These are phyloP conservation scores for Inonotus obliquus DNA, from an alignment of 1,284 basidiomycete genomes.

Conservation along the genomic window DNA sequence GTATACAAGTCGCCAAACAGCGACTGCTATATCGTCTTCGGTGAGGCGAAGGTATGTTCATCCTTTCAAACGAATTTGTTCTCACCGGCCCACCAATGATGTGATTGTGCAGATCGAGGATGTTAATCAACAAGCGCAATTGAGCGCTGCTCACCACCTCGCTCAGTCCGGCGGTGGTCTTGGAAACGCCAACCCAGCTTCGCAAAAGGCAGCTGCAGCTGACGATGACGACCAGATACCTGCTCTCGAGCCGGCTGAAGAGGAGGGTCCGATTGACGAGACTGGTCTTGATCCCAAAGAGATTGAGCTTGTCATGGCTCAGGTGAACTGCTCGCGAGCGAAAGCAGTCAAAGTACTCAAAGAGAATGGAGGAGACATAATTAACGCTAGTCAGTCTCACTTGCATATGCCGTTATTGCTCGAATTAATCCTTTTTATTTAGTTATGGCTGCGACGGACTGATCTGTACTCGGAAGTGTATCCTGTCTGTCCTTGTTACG, in stretches of 20 bases:
- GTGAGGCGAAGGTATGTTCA: constrained; percentile 81
- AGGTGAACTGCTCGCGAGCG: constrained; percentile 78
- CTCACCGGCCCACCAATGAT: background rate
- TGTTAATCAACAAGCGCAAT: constrained; percentile 80
- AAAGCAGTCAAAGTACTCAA: constrained; percentile 87
- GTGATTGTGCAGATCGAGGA: constrained; percentile 72
- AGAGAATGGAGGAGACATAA: constrained; percentile 86
- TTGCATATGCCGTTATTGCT: background rate
- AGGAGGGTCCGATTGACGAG: constrained; percentile 75
- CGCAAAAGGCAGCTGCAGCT: constrained; percentile 46
- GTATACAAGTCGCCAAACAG: constrained; percentile 97
- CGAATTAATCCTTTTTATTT: constrained; percentile 18
- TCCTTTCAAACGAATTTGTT: background rate
- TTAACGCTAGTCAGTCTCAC: constrained; percentile 84
- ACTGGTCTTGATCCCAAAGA: constrained; percentile 90
- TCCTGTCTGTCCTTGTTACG: constrained; percentile 26
- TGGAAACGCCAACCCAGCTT: constrained; percentile 44
- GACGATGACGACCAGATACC: constrained; percentile 71
- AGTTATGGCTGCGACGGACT: constrained; percentile 66
- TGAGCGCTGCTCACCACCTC: constrained; percentile 83
- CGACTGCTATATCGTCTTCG: constrained; percentile 98
- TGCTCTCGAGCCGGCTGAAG: constrained; percentile 75
- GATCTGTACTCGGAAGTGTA: constrained; percentile 14
- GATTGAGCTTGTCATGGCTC: constrained; percentile 91
- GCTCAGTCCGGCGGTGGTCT: constrained; percentile 45